Percentiles rank a stretch among this genome's conserved stretches.
phyloP scores from a whole-genome alignment of 169 alveolate genomes.

The Plasmodium billcollinsi region DNA sequence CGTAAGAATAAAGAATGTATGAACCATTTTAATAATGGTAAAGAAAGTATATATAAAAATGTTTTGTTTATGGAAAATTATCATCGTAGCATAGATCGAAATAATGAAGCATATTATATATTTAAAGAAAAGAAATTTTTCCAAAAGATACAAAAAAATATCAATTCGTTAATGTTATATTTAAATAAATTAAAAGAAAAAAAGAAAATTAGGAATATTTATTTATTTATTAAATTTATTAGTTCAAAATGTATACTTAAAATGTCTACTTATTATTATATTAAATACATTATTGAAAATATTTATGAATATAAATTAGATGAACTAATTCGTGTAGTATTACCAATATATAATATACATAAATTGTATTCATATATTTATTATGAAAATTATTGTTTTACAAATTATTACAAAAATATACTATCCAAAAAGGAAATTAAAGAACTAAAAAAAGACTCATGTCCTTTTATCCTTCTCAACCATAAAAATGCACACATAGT shows the following conservation, averaged over 20 bases:
- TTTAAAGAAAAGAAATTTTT: constrained; percentile 38
- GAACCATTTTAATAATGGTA: constrained; percentile 24
- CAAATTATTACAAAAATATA: constrained; percentile 38
- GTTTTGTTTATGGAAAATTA: constrained; percentile 13
- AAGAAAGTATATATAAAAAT: background rate
- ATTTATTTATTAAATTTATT: constrained; percentile 54
- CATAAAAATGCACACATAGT: constrained; percentile 16
- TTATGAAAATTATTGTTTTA: constrained; percentile 53
- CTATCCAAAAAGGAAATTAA: constrained; percentile 15
- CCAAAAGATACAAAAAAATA: constrained; percentile 21
- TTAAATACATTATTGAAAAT: constrained; percentile 53
- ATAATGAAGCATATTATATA: constrained; percentile 11
- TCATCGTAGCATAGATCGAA: constrained; percentile 19
- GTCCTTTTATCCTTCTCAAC: constrained; percentile 35
- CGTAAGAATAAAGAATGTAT: constrained; percentile 5
- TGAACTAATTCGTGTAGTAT: constrained; percentile 49
- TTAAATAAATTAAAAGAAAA: constrained; percentile 30
- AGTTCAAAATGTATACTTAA: constrained; percentile 61
- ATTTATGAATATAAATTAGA: constrained; percentile 51
- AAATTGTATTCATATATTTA: constrained; percentile 56
- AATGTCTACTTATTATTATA: constrained; percentile 65
- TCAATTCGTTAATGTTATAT: constrained; percentile 33
- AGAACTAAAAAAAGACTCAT: constrained; percentile 12
- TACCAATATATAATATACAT: constrained; percentile 65
- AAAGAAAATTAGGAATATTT: constrained; percentile 27